A percentile compares a stretch with the other conserved stretches of the same genome.
Evolutionary conservation across 306 rosid species (phyloP).

Genomic region (Cyclanthera cordifolia): DNA sequence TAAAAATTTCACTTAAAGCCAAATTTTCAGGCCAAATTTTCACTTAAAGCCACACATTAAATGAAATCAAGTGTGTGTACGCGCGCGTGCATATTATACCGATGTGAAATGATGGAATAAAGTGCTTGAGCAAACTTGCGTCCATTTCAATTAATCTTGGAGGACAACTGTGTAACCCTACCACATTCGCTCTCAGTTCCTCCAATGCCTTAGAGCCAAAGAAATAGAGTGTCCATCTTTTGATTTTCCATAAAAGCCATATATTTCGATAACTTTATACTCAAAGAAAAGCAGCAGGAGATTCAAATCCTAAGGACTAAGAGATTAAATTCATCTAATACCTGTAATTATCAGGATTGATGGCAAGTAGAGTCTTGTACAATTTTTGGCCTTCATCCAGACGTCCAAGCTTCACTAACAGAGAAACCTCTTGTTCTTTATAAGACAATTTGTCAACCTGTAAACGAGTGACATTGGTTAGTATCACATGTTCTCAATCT

Average conservation of each 20-base stretch:
- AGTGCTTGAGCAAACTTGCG: not conserved
- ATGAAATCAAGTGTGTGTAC: no score
- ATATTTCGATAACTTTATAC: not conserved
- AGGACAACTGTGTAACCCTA: not conserved
- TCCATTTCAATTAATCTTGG: not conserved
- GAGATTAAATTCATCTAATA: conserved; percentile 18
- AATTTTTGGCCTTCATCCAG: conserved; percentile 58
- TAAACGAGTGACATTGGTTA: conserved; percentile 17
- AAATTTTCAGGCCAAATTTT: not conserved
- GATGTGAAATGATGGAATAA: not conserved
- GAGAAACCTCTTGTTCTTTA: conserved; percentile 88
- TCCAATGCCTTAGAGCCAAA: not conserved
- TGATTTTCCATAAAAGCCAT: not conserved
- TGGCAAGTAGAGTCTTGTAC: conserved; percentile 56
- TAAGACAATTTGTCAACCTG: conserved; percentile 75
- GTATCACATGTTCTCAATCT: conserved; percentile 12
- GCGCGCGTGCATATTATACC: no score
- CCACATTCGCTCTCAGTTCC: not conserved
- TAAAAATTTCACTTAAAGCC: no score
- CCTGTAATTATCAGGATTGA: conserved; percentile 96
- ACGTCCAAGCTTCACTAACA: conserved; percentile 70
- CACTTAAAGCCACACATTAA: not conserved
- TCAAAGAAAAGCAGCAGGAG: not conserved
- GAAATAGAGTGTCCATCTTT: not conserved
- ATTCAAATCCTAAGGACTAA: not conserved